Percentiles rank a stretch among this genome's conserved stretches.
Conservation (phyloP, 805 yeast genomes). For the Suhomyces prunicola region DNA sequence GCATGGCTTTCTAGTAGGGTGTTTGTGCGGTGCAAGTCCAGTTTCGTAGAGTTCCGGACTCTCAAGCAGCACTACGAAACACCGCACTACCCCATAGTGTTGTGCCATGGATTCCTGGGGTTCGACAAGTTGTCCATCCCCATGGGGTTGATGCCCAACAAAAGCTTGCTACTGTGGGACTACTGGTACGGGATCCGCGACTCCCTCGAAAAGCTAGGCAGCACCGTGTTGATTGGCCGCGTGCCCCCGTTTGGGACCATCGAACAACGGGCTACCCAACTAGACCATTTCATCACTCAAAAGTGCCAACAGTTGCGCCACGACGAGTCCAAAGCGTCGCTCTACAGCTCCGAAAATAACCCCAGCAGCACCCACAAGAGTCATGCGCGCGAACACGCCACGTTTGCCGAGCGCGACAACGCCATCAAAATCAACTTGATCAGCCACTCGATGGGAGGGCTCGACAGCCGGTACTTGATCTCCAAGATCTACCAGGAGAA, state of each 20-base stretch:
- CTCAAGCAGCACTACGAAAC: slow-evolving; percentile 45
- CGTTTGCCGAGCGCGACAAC: slow-evolving; percentile 13
- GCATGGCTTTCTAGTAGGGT: neutral
- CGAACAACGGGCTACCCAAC: slow-evolving; percentile 57
- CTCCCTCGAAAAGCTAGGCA: slow-evolving; percentile 58
- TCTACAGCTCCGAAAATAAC: slow-evolving; percentile 13
- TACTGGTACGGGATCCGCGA: slow-evolving; percentile 83
- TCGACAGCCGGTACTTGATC: slow-evolving; percentile 77
- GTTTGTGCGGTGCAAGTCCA: neutral
- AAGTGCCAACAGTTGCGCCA: slow-evolving; percentile 21
- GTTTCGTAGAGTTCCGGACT: neutral
- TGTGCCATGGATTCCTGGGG: slow-evolving; percentile 88
- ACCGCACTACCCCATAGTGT: slow-evolving; percentile 69
- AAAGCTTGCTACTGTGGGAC: slow-evolving; percentile 41
- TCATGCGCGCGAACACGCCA: slow-evolving; percentile 4
- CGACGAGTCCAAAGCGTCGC: slow-evolving; percentile 1
- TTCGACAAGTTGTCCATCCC: slow-evolving; percentile 49
- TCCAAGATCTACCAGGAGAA: slow-evolving; percentile 45
- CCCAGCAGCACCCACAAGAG: neutral
- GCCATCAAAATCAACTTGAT: slow-evolving; percentile 63
- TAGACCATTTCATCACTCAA: slow-evolving; percentile 49
- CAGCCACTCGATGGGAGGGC: slow-evolving; percentile 94
- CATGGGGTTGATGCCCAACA: slow-evolving; percentile 10
- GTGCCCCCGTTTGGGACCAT: slow-evolving; percentile 85
- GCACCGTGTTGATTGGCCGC: slow-evolving; percentile 64